Percentiles rank a stretch among this genome's conserved stretches.
These are phyloP conservation scores for Boechera stricta DNA, from an alignment of 345 rosid genomes.

Conservation along the genomic window DNA sequence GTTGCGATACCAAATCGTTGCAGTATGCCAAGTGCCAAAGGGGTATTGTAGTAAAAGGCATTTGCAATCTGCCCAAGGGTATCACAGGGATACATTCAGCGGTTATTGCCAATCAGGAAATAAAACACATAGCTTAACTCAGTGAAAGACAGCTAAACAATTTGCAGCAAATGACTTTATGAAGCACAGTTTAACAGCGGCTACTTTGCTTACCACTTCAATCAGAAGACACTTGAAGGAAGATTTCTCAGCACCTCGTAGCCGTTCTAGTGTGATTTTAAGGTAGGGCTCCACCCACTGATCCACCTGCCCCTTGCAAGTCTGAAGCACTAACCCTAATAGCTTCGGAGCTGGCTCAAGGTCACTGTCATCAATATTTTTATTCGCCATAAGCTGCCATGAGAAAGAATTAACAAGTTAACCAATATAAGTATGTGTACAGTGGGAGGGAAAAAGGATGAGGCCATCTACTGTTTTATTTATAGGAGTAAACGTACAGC, in stretches of 20 bases:
- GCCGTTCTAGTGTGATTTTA: constrained; percentile 77
- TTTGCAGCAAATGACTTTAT: neutral
- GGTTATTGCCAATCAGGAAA: constrained; percentile 23
- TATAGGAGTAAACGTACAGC: neutral
- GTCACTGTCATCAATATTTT: constrained; percentile 86
- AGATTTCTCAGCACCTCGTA: constrained; percentile 74
- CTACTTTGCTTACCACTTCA: constrained; percentile 78
- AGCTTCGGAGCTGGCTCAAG: constrained; percentile 98
- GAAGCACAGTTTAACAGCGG: constrained; percentile 19
- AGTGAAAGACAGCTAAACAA: constrained; percentile 13
- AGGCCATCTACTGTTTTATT: neutral
- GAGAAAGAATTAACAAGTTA: constrained; percentile 22
- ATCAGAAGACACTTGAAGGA: constrained; percentile 93
- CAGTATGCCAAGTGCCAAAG: constrained; percentile 75
- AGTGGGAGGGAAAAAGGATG: neutral
- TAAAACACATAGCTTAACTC: constrained; percentile 5
- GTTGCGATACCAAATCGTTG: constrained; percentile 75
- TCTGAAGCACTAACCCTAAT: constrained; percentile 90
- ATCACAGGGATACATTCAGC: constrained; percentile 33
- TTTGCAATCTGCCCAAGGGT: constrained; percentile 70
- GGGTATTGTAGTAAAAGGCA: constrained; percentile 89
- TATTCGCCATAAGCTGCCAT: constrained; percentile 76
- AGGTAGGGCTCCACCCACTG: constrained; percentile 96
- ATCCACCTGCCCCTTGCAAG: constrained; percentile 97
- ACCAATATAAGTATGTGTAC: neutral